These are phyloP conservation scores for Kluyveromyces siamensis DNA, from an alignment of 805 yeast genomes.

Conservation along the genomic window DNA sequence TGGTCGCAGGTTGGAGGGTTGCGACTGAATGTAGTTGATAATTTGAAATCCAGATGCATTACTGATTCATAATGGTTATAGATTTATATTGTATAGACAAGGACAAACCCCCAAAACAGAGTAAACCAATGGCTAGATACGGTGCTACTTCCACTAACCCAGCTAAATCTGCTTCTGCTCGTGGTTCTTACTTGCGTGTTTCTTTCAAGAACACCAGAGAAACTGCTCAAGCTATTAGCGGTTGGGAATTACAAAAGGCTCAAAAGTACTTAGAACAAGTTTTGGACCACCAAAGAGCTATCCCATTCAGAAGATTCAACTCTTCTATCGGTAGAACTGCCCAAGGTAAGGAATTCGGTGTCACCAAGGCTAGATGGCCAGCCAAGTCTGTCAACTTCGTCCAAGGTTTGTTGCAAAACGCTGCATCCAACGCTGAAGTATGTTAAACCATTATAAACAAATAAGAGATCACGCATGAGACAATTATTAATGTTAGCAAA, in stretches of 20 bases:
- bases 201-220: conserved; percentile 99
- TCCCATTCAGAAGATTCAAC: conserved; percentile 98
- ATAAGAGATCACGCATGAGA: no score
- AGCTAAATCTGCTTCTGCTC: conserved; percentile 98
- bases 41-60: no score
- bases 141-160: conserved; percentile 99
- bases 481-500: neutral
- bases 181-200: conserved; percentile 98
- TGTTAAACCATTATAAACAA: conserved; percentile 16
- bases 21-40: neutral
- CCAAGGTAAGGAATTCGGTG: conserved; percentile 99
- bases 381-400: conserved; percentile 94
- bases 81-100: neutral
- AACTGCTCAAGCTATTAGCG: conserved; percentile 96
- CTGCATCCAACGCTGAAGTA: conserved; percentile 96
- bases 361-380: conserved; percentile 99
- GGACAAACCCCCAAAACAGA: conserved; percentile 1
- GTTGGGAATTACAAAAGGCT: conserved; percentile 96
- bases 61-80: neutral
- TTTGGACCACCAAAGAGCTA: conserved; percentile 96
- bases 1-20: neutral
- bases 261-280: conserved; percentile 93
- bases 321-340: conserved; percentile 97
- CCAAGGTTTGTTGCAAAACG: conserved; percentile 91
- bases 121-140: conserved; percentile 88